Percentiles rank a stretch among this genome's conserved stretches.
Conservation (phyloP, 257 asterid genomes). For the Thymus mandschuricus region DNA sequence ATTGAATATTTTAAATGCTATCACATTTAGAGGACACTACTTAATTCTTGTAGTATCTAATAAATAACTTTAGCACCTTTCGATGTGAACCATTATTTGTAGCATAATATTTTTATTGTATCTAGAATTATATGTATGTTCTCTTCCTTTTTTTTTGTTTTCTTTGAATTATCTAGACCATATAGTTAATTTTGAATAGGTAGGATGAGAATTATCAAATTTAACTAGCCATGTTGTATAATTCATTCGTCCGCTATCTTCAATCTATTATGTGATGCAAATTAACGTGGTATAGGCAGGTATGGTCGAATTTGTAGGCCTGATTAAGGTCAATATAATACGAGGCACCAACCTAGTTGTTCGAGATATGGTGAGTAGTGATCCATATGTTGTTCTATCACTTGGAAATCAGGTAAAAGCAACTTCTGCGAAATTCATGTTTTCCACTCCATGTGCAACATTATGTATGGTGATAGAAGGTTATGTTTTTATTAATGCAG, state of each 20-base stretch:
- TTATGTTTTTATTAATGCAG: slow-evolving; percentile 45
- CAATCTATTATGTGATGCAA: slow-evolving; percentile 17
- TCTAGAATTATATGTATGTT: neutral
- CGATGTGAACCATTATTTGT: neutral
- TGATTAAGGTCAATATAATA: slow-evolving; percentile 82
- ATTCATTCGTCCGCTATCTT: neutral
- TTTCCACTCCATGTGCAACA: neutral
- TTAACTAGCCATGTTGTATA: neutral
- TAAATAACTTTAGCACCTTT: neutral
- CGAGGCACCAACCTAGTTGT: slow-evolving; percentile 90
- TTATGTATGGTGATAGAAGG: neutral
- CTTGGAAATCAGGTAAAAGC: slow-evolving; percentile 80
- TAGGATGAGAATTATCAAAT: neutral
- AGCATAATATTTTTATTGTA: neutral
- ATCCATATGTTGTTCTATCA: slow-evolving; percentile 89
- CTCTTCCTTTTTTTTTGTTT: neutral
- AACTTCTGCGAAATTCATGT: slow-evolving; percentile 1
- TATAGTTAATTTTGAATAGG: neutral
- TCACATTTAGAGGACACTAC: neutral
- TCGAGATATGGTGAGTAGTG: slow-evolving; percentile 86
- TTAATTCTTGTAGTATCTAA: neutral
- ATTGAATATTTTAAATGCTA: neutral
- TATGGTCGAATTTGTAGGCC: slow-evolving; percentile 94
- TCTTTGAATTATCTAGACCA: neutral
- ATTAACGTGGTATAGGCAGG: slow-evolving; percentile 75